Evolutionary conservation across 768 basidiomycete species (phyloP).

Genomic region (Dentipellis sp.): DNA sequence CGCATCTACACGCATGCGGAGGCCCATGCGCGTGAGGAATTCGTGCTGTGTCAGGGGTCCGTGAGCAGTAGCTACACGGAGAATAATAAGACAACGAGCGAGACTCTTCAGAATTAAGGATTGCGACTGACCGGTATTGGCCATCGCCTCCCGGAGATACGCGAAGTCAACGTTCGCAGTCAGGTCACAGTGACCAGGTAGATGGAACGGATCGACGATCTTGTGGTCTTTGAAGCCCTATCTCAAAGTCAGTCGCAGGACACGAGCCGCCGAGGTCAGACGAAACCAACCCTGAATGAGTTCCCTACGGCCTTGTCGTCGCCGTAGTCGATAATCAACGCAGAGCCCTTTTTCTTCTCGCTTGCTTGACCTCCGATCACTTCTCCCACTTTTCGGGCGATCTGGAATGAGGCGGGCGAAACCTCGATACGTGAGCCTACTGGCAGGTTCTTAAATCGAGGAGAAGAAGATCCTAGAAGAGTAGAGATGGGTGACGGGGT

Average conservation of each 20-base stretch:
- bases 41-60: conserved; percentile 68
- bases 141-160: conserved; percentile 71
- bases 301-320: conserved; percentile 55
- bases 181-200: conserved; percentile 83
- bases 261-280: background rate
- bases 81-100: too few relatives aligned
- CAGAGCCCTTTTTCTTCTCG: conserved; percentile 28
- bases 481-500: conserved; percentile 42
- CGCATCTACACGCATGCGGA: conserved; percentile 53
- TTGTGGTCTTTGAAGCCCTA: conserved; percentile 89
- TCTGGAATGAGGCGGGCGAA: conserved; percentile 58
- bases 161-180: conserved; percentile 98
- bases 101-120: background rate
- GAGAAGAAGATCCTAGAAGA: conserved; percentile 55
- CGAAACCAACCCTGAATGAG: conserved; percentile 66
- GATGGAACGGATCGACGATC: conserved; percentile 75
- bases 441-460: conserved; percentile 60
- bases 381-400: conserved; percentile 59
- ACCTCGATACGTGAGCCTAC: conserved; percentile 75
- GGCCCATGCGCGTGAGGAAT: conserved; percentile 76
- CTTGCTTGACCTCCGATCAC: conserved; percentile 32
- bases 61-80: conserved; percentile 31
- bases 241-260: background rate
- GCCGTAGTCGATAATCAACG: conserved; percentile 88
- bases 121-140: conserved; percentile 43